Evolutionary conservation across 768 basidiomycete genomes (phyloP).

Genomic region (Russula sp.): DNA sequence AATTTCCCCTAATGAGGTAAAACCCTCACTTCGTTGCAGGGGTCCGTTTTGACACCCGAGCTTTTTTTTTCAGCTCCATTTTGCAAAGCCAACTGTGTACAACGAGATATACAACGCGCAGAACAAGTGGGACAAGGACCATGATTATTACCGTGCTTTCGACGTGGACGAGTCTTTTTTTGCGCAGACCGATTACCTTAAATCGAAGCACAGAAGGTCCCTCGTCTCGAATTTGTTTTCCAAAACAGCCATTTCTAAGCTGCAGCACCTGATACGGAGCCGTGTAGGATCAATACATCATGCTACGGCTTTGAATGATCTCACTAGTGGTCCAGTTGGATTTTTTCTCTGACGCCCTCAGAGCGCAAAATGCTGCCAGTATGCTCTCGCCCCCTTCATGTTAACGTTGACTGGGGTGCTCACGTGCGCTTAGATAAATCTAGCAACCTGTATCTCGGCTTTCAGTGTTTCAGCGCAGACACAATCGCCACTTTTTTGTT

Average conservation of each 20-base stretch:
- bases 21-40: not conserved
- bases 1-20: constrained; percentile 18
- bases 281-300: constrained; percentile 25
- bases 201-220: constrained; percentile 32
- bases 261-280: constrained; percentile 33
- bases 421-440: constrained; percentile 18
- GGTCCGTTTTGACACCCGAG: not conserved
- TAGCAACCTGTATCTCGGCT: constrained; percentile 37
- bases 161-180: constrained; percentile 34
- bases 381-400: not conserved
- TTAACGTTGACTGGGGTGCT: not conserved
- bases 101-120: constrained; percentile 17
- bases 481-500: constrained; percentile 42
- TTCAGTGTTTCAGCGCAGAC: constrained; percentile 39
- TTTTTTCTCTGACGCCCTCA: constrained; percentile 25
- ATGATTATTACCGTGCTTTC: constrained; percentile 36
- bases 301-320: not conserved
- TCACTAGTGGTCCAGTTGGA: constrained; percentile 29
- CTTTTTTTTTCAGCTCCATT: constrained; percentile 8
- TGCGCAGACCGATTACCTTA: constrained; percentile 33
- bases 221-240: constrained; percentile 37
- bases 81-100: constrained; percentile 9
- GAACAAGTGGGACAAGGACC: constrained; percentile 36
- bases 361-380: constrained; percentile 9
- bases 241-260: constrained; percentile 32